Base-by-base conservation (phyloP, 371 early-diverging fungal species). In the Entomophthora muscae region DNA sequence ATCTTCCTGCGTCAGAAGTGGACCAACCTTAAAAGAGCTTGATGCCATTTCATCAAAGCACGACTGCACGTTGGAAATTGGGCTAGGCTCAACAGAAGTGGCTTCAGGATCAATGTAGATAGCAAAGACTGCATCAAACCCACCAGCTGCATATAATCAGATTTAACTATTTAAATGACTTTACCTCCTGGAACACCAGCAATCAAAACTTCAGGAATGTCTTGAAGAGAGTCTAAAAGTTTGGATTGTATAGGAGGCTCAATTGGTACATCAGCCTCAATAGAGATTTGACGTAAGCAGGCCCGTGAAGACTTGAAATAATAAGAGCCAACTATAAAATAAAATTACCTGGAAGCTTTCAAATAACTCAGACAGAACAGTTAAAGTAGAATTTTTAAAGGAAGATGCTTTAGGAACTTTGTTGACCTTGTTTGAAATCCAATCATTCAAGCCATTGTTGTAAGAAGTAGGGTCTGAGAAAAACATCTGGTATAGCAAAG, bases 51-150 rank as follows among this genome's bases (percentile, higher is more conserved):
- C 10, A 5, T 42, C 17, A 42, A 42, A 42, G 42, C 42, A 42
- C 17, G 42, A 5, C 17, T 42, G 42, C 5, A 42, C 17, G 5
- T 42, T 17, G 42, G 42, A 5, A 10, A 42, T 10, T 42, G 42
- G 42, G 42, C 10, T 42, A 10, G 42, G 42, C 17, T 10, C 17
- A 5, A 10, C 17, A 42, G 5, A 10, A 10, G 42, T 5, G 17
- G 42, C 5, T 42, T 51, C 42, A 3, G 30, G 10, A 7, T 17
- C 33, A 33, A 61, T 24, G n/a, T 61, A 61, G 31, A 96, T 76
- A 68, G 91, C 90, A 68, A 88, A 93, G 60, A 97, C 91, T 27
- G 98, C 98, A 73, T 97, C 98, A 67, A 81, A 93, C 3, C 98
- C 98, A 42, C 98, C 98, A 53, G 97, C 97, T 87, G 69, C 1